phyloP scores from a whole-genome alignment of 345 rosid species.

The Odontarrhena argentea region DNA sequence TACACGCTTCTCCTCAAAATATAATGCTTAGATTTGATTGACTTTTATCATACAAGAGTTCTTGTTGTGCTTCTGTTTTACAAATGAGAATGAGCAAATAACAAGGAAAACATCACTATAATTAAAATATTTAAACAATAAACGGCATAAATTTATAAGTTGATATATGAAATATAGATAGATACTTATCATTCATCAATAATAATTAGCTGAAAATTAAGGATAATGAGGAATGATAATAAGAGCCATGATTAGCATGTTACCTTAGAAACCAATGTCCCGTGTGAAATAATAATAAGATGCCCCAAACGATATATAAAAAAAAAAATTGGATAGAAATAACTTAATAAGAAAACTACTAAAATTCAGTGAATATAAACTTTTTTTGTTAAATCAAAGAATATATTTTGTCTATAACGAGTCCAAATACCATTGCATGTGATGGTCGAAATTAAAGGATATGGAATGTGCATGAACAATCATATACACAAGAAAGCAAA shows the following conservation, averaged over 20 bases:
- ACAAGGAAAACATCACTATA: background rate
- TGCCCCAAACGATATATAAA: slow-evolving; percentile 5
- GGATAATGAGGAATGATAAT: slow-evolving; percentile 41
- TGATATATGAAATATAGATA: slow-evolving; percentile 1
- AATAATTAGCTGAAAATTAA: slow-evolving; percentile 29
- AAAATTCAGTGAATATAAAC: slow-evolving; percentile 27
- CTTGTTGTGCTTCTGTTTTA: background rate
- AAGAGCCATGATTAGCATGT: slow-evolving; percentile 53
- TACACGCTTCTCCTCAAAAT: slow-evolving; percentile 18
- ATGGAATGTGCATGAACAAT: slow-evolving; percentile 37
- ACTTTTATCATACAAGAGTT: slow-evolving; percentile 17
- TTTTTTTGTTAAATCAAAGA: no score
- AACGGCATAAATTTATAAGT: background rate
- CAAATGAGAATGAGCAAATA: slow-evolving; percentile 3
- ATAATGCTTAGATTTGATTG: slow-evolving; percentile 18
- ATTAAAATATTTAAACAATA: background rate
- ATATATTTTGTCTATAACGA: slow-evolving; percentile 11
- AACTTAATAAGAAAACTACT: slow-evolving; percentile 26
- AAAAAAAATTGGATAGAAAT: slow-evolving; percentile 8
- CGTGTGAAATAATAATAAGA: slow-evolving; percentile 27
- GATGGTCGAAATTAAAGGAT: slow-evolving; percentile 34
- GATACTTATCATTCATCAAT: slow-evolving; percentile 13
- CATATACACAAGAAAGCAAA: slow-evolving; percentile 14
- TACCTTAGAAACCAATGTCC: slow-evolving; percentile 46
- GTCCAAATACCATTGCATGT: slow-evolving; percentile 40